Evolutionary conservation across 495 filamentous ascomycete genomes (phyloP).

Genomic region (Mytilinidion resinicola): DNA sequence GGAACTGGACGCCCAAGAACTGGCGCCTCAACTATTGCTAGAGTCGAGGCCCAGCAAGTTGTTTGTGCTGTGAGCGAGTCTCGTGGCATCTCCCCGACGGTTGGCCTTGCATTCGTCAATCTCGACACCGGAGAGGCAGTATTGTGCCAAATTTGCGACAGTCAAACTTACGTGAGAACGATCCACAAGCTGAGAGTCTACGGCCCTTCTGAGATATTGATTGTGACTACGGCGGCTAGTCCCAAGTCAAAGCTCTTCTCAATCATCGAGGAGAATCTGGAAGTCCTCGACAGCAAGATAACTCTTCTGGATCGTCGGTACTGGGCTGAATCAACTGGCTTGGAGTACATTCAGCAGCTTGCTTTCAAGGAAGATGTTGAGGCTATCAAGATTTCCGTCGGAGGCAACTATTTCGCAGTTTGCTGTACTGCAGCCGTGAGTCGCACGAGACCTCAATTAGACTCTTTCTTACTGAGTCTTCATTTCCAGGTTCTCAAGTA

Average conservation of each 20-base stretch:
- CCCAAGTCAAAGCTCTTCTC: constrained; percentile 68
- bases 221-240: constrained; percentile 62
- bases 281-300: constrained; percentile 45
- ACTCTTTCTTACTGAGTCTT: constrained; percentile 16
- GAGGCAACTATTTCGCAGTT: constrained; percentile 81
- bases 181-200: constrained; percentile 75
- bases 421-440: constrained; percentile 85
- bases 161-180: constrained; percentile 77
- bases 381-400: constrained; percentile 68
- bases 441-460: neutral
- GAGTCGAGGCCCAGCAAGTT: constrained; percentile 59
- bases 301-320: constrained; percentile 70
- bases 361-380: constrained; percentile 72
- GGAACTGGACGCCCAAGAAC: constrained; percentile 57
- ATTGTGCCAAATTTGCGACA: constrained; percentile 85
- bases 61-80: constrained; percentile 90
- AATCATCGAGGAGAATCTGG: constrained; percentile 65
- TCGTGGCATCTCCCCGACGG: constrained; percentile 74
- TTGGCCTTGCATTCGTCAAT: constrained; percentile 87
- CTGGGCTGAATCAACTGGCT: constrained; percentile 78
- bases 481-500: constrained; percentile 68
- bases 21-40: constrained; percentile 53
- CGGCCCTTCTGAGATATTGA: constrained; percentile 67
- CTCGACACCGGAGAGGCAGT: constrained; percentile 74
- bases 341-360: constrained; percentile 72